Percentiles rank a stretch among this genome's conserved stretches.
These are phyloP conservation scores for Russula vinacea DNA, from an alignment of 768 basidiomycete species.

Conservation along the genomic window DNA sequence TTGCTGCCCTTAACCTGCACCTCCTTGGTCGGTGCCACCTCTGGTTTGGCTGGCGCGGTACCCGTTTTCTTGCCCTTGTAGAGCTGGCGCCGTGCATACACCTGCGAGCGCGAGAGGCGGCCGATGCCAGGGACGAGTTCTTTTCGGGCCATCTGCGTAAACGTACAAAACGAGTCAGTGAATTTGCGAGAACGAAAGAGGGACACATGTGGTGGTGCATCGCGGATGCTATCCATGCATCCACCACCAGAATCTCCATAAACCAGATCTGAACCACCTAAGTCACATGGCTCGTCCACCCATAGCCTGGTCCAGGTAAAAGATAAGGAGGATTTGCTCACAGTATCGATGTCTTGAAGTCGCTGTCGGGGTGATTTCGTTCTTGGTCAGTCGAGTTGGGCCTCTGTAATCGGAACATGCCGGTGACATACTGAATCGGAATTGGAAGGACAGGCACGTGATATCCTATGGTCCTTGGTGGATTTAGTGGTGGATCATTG, in stretches of 20 bases:
- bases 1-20: slow-evolving; percentile 84
- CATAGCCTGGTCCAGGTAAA: not conserved
- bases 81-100: slow-evolving; percentile 75
- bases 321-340: slow-evolving; percentile 38
- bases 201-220: slow-evolving; percentile 34
- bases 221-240: slow-evolving; percentile 37
- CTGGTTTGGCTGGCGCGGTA: slow-evolving; percentile 57
- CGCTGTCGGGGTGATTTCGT: slow-evolving; percentile 35
- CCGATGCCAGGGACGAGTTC: slow-evolving; percentile 80
- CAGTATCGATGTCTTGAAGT: slow-evolving; percentile 46
- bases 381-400: slow-evolving; percentile 25
- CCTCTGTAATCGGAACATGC: slow-evolving; percentile 18
- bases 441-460: slow-evolving; percentile 9
- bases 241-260: slow-evolving; percentile 33
- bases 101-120: slow-evolving; percentile 78
- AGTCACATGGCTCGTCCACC: not conserved
- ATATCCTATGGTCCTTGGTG: not conserved
- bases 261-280: slow-evolving; percentile 15
- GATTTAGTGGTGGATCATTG: not conserved
- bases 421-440: slow-evolving; percentile 2
- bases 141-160: slow-evolving; percentile 76
- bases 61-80: slow-evolving; percentile 84
- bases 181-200: not conserved
- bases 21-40: slow-evolving; percentile 63
- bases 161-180: slow-evolving; percentile 21